Evolutionary conservation across 495 filamentous ascomycete species (phyloP).

Genomic region (Xylaria sp.): DNA sequence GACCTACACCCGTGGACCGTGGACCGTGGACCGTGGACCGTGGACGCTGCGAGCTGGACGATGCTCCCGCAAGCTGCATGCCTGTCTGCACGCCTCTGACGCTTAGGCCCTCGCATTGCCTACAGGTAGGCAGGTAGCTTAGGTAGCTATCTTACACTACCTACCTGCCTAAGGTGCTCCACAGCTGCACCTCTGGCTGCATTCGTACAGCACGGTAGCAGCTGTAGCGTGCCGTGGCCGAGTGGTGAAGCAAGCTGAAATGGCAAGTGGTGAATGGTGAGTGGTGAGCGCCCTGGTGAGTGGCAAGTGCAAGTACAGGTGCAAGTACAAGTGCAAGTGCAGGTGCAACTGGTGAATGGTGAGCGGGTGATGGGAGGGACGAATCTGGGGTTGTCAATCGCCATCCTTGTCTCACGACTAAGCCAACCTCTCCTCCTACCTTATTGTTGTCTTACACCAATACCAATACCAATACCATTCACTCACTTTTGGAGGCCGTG

Average conservation of each 20-base stretch:
- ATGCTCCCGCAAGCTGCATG: constrained; percentile 18
- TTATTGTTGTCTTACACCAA: constrained; percentile 20
- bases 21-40: too few relatives aligned
- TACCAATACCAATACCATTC: constrained; percentile 8
- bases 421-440: constrained; percentile 18
- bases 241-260: constrained; percentile 27
- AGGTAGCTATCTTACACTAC: neutral
- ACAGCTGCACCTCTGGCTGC: constrained; percentile 16
- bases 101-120: constrained; percentile 3
- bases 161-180: constrained; percentile 10
- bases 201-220: neutral
- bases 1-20: too few relatives aligned
- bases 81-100: constrained; percentile 9
- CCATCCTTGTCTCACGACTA: constrained; percentile 18
- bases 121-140: neutral
- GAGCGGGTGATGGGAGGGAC: neutral
- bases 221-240: constrained; percentile 15
- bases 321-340: neutral
- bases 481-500: constrained; percentile 18
- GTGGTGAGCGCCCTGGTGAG: neutral
- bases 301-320: neutral
- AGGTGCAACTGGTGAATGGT: neutral
- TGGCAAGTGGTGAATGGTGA: constrained; percentile 1
- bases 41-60: constrained; percentile 33
- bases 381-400: constrained; percentile 19